A percentile compares a stretch with the other conserved stretches of the same genome.
Conservation (phyloP, 2,329 filamentous ascomycete genomes). For the Aspergillus uvarum region DNA sequence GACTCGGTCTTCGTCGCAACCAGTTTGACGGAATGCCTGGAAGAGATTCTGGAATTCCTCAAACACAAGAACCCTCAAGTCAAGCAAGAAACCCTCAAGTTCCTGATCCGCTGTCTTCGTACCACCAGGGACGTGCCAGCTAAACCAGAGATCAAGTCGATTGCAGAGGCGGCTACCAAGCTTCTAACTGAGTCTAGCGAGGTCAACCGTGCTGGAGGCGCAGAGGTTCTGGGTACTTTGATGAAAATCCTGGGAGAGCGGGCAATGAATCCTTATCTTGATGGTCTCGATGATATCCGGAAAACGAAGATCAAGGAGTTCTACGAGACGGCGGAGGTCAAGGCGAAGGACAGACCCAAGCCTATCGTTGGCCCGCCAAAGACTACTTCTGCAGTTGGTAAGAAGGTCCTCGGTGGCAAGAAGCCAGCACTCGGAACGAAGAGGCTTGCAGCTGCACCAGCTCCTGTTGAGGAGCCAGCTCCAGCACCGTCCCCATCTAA, state of each 20-base stretch:
- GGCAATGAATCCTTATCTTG: constrained; percentile 88
- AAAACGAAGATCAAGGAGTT: constrained; percentile 96
- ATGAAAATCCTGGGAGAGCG: constrained; percentile 99
- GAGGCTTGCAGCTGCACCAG: constrained; percentile 48
- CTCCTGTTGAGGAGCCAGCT: constrained; percentile 56
- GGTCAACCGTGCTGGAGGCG: constrained; percentile 79
- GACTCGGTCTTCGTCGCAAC: constrained; percentile 70
- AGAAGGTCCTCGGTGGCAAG: constrained; percentile 55
- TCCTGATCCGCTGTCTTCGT: constrained; percentile 83
- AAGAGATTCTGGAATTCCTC: constrained; percentile 81
- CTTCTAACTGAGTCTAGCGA: constrained; percentile 86
- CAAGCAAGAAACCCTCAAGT: constrained; percentile 92
- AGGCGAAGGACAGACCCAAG: constrained; percentile 90
- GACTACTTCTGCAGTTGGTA: constrained; percentile 56
- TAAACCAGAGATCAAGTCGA: constrained; percentile 77
- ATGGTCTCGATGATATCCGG: constrained; percentile 90
- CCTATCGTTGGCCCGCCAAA: constrained; percentile 63
- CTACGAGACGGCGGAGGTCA: constrained; percentile 76
- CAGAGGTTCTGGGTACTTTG: constrained; percentile 85
- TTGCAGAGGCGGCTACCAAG: constrained; percentile 88
- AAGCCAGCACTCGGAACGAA: constrained; percentile 51
- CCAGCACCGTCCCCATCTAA: constrained; percentile 51
- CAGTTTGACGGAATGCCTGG: constrained; percentile 78
- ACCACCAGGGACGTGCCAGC: constrained; percentile 79
- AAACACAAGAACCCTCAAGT: constrained; percentile 97